Evolutionary conservation across 2,329 filamentous ascomycete genomes (phyloP), one percentile per base, ranked within the genome.

Genomic region (Orbilia oligospora): DNA sequence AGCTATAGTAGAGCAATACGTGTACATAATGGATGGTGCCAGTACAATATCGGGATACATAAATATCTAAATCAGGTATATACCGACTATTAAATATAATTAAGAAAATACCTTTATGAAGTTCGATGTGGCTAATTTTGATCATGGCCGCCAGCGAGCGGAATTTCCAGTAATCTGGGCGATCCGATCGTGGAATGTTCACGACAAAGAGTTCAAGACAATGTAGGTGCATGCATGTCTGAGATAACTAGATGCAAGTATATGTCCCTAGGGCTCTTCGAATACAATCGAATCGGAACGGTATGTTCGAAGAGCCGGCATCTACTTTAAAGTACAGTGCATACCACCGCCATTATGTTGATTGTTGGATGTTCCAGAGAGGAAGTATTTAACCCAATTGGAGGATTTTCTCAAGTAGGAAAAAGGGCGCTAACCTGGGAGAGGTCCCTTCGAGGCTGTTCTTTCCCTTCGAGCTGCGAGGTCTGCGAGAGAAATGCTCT

Each of bases 361-460:
- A 12, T 44, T 61, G 56, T 61, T 61, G 56, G 56, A 61, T 61
- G 36, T 24, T 61, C 56, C 20, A 61, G 56, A 61, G 33, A 61
- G 56, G 56, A 61, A 61, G 56, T 41, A 44, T 41, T 58, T 58
- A 58, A 58, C 53, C 53, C 53, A 38, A 38, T 58, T 58, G 53
- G 53, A 58, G 53, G 53, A 41, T 41, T 58, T 58, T 44, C 56
- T 61, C 56, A 61, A 44, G 56, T 61, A 20, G 56, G 36, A 61
- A 61, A 61, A 61, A 61, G 48, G 38, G 49, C 51, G 46, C 56
- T 55, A 55, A 58, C 33, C 48, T 41, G 10, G 46, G 53, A 49
- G 44, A 53, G 46, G 56, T n/a, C 56, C 68, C 63, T 71, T 64
- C 46, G 46, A 64, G 68, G 68, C 24, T 71, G 56, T 64, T 64